Evolutionary conservation across 768 basidiomycete species (phyloP).

Genomic region (Termitomyces heimii): DNA sequence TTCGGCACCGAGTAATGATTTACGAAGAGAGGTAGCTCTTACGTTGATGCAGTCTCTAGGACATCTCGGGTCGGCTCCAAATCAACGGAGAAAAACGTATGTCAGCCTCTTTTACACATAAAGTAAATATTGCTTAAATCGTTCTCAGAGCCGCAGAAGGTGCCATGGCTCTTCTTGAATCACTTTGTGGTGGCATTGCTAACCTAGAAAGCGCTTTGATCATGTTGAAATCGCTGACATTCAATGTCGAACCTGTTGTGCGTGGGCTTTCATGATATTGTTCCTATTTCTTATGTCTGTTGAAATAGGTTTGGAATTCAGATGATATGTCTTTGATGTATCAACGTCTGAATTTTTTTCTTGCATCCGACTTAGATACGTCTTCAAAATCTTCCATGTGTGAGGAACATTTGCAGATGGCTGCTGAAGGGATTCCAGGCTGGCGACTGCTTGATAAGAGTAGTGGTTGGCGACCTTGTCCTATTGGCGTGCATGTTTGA

Average conservation of each 20-base stretch:
- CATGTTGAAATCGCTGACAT: constrained; percentile 15
- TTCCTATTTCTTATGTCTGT: background rate
- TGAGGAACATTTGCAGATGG: background rate
- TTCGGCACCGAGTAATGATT: constrained; percentile 26
- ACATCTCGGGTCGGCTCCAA: constrained; percentile 21
- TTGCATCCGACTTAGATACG: constrained; percentile 15
- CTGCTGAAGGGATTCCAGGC: constrained; percentile 26
- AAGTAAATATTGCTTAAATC: background rate
- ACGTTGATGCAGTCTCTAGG: constrained; percentile 44
- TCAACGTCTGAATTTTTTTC: constrained; percentile 37
- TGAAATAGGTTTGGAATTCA: constrained; percentile 41
- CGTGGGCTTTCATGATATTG: constrained; percentile 6
- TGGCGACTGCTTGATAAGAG: constrained; percentile 46
- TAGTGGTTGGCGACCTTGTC: constrained; percentile 56
- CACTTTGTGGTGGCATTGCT: constrained; percentile 30
- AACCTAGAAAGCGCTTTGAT: constrained; percentile 25
- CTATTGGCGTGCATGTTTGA: constrained; percentile 53
- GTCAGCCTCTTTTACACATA: constrained; percentile 16
- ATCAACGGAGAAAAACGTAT: constrained; percentile 22
- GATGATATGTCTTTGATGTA: constrained; percentile 51
- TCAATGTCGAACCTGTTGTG: constrained; percentile 14
- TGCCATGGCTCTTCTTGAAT: constrained; percentile 29
- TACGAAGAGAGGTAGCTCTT: constrained; percentile 40
- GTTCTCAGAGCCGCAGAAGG: constrained; percentile 14
- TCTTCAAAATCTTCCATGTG: background rate